Base-by-base conservation (phyloP, 176 grass and related monocot genomes). In the Rhynchospora tenuis region DNA sequence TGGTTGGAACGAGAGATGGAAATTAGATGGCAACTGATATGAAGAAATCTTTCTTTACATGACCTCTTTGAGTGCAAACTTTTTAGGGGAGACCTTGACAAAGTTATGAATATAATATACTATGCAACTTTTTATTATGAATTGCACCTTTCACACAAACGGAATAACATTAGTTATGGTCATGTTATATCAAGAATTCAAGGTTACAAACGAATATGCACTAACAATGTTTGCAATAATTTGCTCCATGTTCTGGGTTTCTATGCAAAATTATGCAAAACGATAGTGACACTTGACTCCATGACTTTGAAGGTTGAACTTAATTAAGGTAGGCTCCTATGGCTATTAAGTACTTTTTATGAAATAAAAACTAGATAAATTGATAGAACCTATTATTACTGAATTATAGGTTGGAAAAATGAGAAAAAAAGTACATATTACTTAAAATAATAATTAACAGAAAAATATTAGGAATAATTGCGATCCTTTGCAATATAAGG, bases 1-100 rank as follows among this genome's bases (percentile, higher is more conserved):
- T 79, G 48, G 17, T 80, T 47, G 23, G 80, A 82, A 82, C 52
- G 80, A 52, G 80, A 82, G 80, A 82, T 29, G 80, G 60, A 82
- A 42, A 82, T 82, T 58, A 51, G 24, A 65, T 0, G 31, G 38
- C 13, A 47, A 73, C 31, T 79, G 79, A 82, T 82, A 64, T 82
- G 80, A 66, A 64, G 59, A 64, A 28, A 64, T 13, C n/a, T 46
- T 76, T 76, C 62, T 82, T 82, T 82, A 52, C 33, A 82, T 66
- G 44, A 19, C 80, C 57, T 67, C 23, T 50, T 46, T 65, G 16
- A 16, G 42, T 65, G 59, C 46, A 65, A 19, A 67, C 29, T 23
- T 82, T 50, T 82, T 13, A 66, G 26, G 16, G 43, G 43, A 67
- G 60, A 48, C 59, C 44, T 76, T 55, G 73, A 54, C 5, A 76